Evolutionary conservation across 345 rosid species (phyloP), one percentile per base, ranked within the genome.

Genomic region (Arabis hirsuta): DNA sequence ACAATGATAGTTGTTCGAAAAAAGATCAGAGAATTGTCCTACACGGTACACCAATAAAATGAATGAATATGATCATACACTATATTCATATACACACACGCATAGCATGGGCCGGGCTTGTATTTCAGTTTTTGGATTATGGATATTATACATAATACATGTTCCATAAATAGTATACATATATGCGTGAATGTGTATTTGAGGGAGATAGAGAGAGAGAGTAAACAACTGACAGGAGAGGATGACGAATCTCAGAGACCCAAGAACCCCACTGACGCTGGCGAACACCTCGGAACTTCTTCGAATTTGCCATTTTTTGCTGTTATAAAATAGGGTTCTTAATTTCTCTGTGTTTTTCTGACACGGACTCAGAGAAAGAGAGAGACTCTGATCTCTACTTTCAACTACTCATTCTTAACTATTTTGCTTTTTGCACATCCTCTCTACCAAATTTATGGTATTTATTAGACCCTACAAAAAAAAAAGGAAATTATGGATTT

Each of bases 201-300:
- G 34, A 65, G 32, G 27, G 26, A 22, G 24, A 22, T 22, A 47
- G 10, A 63, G 8, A 57, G 8, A 57, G 55, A 62, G 50, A 59
- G 20, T 26, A 26, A 29, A 22, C 67, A 20, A 22, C 69, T 69
- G 79, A 89, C 96, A 87, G 62, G 73, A 89, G 83, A 19, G 96
- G 91, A 54, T 89, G 92, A 59, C 96, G 92, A 78, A 89, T 89
- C 71, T 89, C 92, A 20, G 96, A 87, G 29, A 89, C 92, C 92
- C 96, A 89, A 41, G 96, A 87, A 78, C 96, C 96, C 96, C 96
- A 89, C 85, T 87, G 92, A 76, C 96, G 90, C 62, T 89, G 92
- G 74, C 96, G 85, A 58, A 89, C 96, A 32, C 92, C 96, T 80
- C 96, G 83, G 90, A 80, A 89, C 64, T 87, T 89, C 86, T 75